A percentile compares a stretch with the other conserved stretches of the same genome.
Conservation (phyloP, 2,329 filamentous ascomycete species). For the Exophiala alcalophila region DNA sequence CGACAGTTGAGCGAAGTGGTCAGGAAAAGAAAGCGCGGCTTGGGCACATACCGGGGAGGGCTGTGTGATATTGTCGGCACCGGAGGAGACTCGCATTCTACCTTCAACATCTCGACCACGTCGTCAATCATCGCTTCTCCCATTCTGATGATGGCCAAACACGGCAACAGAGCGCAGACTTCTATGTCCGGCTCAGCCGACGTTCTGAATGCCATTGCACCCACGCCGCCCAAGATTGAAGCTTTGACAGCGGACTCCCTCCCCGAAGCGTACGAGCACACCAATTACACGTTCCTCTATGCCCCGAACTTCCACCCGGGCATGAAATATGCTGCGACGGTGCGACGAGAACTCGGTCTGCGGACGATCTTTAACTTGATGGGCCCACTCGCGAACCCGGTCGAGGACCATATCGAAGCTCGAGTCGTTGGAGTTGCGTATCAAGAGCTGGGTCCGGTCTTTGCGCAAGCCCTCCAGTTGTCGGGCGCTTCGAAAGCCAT, state of each 20-base stretch:
- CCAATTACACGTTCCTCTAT: slow-evolving; percentile 94
- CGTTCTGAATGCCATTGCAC: slow-evolving; percentile 72
- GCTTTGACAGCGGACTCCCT: slow-evolving; percentile 72
- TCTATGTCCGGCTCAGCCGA: slow-evolving; percentile 95
- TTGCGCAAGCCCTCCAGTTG: slow-evolving; percentile 77
- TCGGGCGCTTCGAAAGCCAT: slow-evolving; percentile 78
- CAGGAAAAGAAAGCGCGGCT: slow-evolving; percentile 49
- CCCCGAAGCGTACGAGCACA: slow-evolving; percentile 67
- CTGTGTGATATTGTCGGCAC: slow-evolving; percentile 96
- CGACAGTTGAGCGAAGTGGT: slow-evolving; percentile 61
- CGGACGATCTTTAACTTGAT: slow-evolving; percentile 97
- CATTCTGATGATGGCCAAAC: slow-evolving; percentile 82
- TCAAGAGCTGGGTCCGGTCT: slow-evolving; percentile 80
- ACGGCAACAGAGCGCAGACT: slow-evolving; percentile 92
- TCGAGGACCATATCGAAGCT: slow-evolving; percentile 80
- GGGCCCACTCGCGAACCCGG: slow-evolving; percentile 85
- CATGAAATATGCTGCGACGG: slow-evolving; percentile 82
- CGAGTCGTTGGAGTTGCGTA: slow-evolving; percentile 91
- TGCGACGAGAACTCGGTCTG: slow-evolving; percentile 85
- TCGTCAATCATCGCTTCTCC: slow-evolving; percentile 88
- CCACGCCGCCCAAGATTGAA: slow-evolving; percentile 68
- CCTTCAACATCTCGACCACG: slow-evolving; percentile 97
- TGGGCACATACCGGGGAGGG: slow-evolving; percentile 76
- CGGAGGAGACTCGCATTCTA: slow-evolving; percentile 92
- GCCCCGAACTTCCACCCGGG: slow-evolving; percentile 95